Percentiles rank a stretch among this genome's conserved stretches.
phyloP scores from a whole-genome alignment of 495 filamentous ascomycete genomes.

The Baudoinia panamericana region DNA sequence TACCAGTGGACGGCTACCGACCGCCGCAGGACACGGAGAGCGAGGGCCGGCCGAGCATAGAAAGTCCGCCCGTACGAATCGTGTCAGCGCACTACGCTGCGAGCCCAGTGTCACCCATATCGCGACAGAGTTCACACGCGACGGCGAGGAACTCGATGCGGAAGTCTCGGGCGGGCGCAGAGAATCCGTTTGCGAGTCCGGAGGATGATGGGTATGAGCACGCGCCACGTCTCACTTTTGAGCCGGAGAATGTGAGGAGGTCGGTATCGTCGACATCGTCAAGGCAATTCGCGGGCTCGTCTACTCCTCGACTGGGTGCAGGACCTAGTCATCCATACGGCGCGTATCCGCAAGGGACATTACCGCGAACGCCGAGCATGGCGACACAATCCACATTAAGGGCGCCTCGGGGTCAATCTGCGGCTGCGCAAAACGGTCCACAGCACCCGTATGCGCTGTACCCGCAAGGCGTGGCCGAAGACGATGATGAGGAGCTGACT shows the following conservation, averaged over 20 bases:
- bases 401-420: neutral
- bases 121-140: neutral
- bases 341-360: conserved; percentile 31
- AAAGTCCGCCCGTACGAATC: conserved; percentile 5
- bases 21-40: conserved; percentile 14
- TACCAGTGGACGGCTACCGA: conserved; percentile 27
- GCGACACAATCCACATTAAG: conserved; percentile 22
- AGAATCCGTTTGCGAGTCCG: conserved; percentile 18
- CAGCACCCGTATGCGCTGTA: conserved; percentile 83
- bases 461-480: conserved; percentile 56
- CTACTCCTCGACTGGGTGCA: conserved; percentile 21
- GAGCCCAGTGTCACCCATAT: neutral
- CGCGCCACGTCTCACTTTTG: conserved; percentile 18
- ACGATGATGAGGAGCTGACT: conserved; percentile 33
- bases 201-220: conserved; percentile 16
- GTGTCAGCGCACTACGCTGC: conserved; percentile 9
- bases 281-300: conserved; percentile 23
- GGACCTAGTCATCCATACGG: conserved; percentile 31
- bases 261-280: conserved; percentile 27
- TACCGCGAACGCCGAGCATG: conserved; percentile 24
- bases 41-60: conserved; percentile 5
- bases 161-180: conserved; percentile 3
- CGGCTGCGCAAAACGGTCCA: conserved; percentile 36
- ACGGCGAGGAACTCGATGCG: conserved; percentile 13
- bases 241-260: conserved; percentile 14